Percentiles rank a stretch among this genome's conserved stretches.
phyloP scores from a whole-genome alignment of 768 basidiomycete species.

The Leccinum subtestaceum region DNA sequence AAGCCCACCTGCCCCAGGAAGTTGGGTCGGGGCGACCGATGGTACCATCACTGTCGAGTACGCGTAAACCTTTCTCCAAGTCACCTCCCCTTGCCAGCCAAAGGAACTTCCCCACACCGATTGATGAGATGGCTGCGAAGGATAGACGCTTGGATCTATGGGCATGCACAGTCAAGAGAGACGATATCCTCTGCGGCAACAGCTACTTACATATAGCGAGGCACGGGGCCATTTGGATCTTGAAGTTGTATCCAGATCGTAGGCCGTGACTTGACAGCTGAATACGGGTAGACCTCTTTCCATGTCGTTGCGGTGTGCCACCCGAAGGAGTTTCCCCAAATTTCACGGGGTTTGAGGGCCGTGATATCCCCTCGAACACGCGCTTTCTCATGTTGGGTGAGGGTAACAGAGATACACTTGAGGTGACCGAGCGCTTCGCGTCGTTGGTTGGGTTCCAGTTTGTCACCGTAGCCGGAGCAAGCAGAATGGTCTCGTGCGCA shows the following conservation, averaged over 20 bases:
- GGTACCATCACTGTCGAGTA: slow-evolving; percentile 2
- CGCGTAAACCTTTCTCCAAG: slow-evolving; percentile 21
- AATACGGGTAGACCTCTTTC: slow-evolving; percentile 21
- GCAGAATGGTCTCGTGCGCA: slow-evolving; percentile 48
- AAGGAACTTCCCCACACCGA: slow-evolving; percentile 19
- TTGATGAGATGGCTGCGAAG: slow-evolving; percentile 7
- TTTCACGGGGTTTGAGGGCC: slow-evolving; percentile 2
- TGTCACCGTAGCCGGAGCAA: slow-evolving; percentile 41
- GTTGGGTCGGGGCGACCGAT: slow-evolving; percentile 4
- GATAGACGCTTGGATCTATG: slow-evolving; percentile 37
- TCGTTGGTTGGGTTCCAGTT: slow-evolving; percentile 54
- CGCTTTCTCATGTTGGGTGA: slow-evolving; percentile 61
- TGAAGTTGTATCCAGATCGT: slow-evolving; percentile 6
- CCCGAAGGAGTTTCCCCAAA: slow-evolving; percentile 27
- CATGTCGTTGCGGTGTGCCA: slow-evolving; percentile 22
- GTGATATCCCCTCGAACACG: slow-evolving; percentile 27
- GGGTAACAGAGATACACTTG: slow-evolving; percentile 39
- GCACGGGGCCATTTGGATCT: slow-evolving; percentile 8
- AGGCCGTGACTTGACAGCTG: slow-evolving; percentile 1
- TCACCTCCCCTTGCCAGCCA: slow-evolving; percentile 16
- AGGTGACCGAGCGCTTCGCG: slow-evolving; percentile 31
- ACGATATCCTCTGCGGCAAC: not conserved
- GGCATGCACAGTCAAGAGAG: not conserved
- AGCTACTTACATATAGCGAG: slow-evolving; percentile 29
- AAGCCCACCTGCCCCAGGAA: slow-evolving; percentile 12